Base-by-base conservation (phyloP, 768 basidiomycete genomes). In the Trametes maxima region DNA sequence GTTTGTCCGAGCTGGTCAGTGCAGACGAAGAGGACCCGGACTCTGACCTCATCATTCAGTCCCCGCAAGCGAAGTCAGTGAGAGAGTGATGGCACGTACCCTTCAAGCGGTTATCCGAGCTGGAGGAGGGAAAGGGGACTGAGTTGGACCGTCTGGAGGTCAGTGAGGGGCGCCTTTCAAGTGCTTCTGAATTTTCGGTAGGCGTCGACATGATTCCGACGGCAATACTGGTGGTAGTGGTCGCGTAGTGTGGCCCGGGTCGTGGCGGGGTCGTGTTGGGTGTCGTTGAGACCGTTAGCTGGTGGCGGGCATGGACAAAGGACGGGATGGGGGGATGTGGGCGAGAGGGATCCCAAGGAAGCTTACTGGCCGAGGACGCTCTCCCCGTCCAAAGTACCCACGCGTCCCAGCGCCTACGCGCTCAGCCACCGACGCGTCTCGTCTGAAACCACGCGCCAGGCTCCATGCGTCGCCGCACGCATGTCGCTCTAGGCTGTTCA, bases 1-100 rank as follows among this genome's bases (percentile, higher is more conserved):
- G 75, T 56, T 78, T 81, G 49, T 85, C 84, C 3, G 81, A 79
- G 52, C 74, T 77, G 1, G 78, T 75, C 19, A 64, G 62, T 24
- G 75, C 73, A 2, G 77, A 75, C 12, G 53, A 67, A 1, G 70
- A 67, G n/a, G 72, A 69, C 7, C 57, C 63, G 3, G 69, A 64
- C 12, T 68, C 71, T 72, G 50, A 10, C 16, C 2, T 12, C 19
- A 2, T 8, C n/a, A 3, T 47, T 56, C 17, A 58, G 37, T 16
- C 4, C 17, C 12, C 28, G 19, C n/a, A 19, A 39, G 17, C 17
- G 11, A 7, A 24, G 22, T 16, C 0, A 0, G 25, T 13, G 2
- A 13, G 14, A 19, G 13, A 3, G 19, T 19, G 10, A 14, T 28
- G 25, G 28, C 37, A 53, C 59, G 10, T 47, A 64, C 57, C 64